phyloP scores from a whole-genome alignment of 2,329 filamentous ascomycete genomes.

The Drechslerella stenobrocha region DNA sequence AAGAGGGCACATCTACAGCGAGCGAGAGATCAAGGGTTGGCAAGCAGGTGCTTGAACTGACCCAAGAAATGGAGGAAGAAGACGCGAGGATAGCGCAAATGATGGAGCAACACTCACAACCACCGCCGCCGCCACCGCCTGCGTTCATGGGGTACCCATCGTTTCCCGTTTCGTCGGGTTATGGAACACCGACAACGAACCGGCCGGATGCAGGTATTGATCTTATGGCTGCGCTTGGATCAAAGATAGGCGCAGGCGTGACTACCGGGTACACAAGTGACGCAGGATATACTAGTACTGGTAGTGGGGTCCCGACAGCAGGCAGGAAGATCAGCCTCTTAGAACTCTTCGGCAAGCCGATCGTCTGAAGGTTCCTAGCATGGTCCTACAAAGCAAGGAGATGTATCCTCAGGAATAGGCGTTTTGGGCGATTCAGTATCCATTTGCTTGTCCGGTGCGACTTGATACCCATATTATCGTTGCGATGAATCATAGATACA shows the following conservation, averaged over 20 bases:
- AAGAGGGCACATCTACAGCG: conserved; percentile 33
- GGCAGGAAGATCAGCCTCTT: conserved; percentile 37
- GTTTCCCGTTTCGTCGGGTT: conserved; percentile 14
- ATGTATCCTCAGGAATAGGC: background rate
- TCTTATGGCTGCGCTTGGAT: conserved; percentile 43
- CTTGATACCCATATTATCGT: too few species aligned
- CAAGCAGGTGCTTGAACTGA: conserved; percentile 22
- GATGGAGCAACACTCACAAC: conserved; percentile 13
- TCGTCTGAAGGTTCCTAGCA: conserved; percentile 4
- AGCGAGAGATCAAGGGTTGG: conserved; percentile 34
- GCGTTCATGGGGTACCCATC: background rate
- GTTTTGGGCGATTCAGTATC: too few species aligned
- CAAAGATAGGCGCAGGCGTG: conserved; percentile 31
- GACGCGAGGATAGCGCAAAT: conserved; percentile 14
- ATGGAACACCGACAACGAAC: conserved; percentile 22
- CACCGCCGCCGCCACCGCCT: conserved; percentile 2
- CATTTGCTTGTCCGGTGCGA: too few species aligned
- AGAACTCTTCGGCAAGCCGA: conserved; percentile 32
- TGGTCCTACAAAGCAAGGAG: background rate
- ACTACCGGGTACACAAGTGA: conserved; percentile 39
- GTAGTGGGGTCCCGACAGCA: conserved; percentile 14
- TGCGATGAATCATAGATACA: too few species aligned
- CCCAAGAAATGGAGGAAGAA: conserved; percentile 30
- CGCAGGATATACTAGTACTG: conserved; percentile 31
- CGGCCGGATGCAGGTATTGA: conserved; percentile 23